These are phyloP conservation scores for Fusarium sp. DNA, from an alignment of 2,329 filamentous ascomycete species.

Conservation along the genomic window DNA sequence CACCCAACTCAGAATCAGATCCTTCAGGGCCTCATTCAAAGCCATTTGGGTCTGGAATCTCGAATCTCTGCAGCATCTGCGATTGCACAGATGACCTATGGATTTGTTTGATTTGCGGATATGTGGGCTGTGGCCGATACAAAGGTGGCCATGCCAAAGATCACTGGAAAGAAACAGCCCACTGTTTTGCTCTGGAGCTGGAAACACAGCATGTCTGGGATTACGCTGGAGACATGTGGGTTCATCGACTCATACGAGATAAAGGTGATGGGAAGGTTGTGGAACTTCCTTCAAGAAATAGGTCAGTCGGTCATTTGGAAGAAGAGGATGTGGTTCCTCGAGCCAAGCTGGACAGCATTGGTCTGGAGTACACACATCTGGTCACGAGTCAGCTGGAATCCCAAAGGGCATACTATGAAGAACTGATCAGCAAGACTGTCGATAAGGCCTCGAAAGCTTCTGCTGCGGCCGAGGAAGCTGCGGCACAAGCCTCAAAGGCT, in stretches of 20 bases:
- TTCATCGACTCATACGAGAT: conserved; percentile 92
- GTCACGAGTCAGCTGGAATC: conserved; percentile 93
- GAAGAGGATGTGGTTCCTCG: conserved; percentile 77
- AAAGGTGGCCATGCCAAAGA: conserved; percentile 93
- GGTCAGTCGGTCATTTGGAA: conserved; percentile 47
- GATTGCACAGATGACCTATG: conserved; percentile 85
- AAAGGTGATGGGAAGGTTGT: conserved; percentile 93
- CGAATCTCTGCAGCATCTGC: conserved; percentile 84
- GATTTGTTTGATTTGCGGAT: conserved; percentile 95
- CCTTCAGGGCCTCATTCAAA: conserved; percentile 61
- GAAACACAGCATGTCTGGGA: conserved; percentile 98
- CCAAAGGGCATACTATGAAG: conserved; percentile 93
- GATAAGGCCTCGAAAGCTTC: conserved; percentile 86
- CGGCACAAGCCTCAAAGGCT: conserved; percentile 59
- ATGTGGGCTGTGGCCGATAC: conserved; percentile 92
- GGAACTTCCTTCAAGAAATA: conserved; percentile 76
- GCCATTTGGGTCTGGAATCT: conserved; percentile 68
- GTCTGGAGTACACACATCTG: conserved; percentile 93
- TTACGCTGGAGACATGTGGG: conserved; percentile 94
- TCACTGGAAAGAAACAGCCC: conserved; percentile 89
- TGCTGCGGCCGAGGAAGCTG: conserved; percentile 72
- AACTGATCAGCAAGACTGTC: conserved; percentile 86
- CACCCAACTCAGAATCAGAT: conserved; percentile 51
- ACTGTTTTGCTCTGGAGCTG: conserved; percentile 93
- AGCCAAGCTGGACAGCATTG: conserved; percentile 78